Evolutionary conservation across 805 yeast species (phyloP).

Genomic region (Saccharomycopsis lassenensis): DNA sequence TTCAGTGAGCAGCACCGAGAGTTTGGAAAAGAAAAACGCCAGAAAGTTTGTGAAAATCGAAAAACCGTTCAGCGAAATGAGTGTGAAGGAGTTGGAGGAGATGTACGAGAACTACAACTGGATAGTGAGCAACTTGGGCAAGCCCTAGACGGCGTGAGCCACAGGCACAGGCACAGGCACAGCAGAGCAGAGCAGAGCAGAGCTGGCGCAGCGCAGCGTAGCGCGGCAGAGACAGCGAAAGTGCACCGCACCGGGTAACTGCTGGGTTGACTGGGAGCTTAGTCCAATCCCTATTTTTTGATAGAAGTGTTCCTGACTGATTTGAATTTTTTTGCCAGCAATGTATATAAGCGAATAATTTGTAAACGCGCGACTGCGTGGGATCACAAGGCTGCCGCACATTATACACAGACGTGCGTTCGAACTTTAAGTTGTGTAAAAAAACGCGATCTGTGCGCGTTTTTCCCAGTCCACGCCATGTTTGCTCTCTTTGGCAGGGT

Average conservation of each 20-base stretch:
- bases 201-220: slow-evolving; percentile 2
- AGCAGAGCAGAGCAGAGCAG: neutral
- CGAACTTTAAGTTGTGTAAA: no score
- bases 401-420: no score
- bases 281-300: no score
- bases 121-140: slow-evolving; percentile 3
- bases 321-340: no score
- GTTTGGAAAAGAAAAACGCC: neutral
- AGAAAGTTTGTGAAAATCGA: slow-evolving; percentile 5
- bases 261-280: no score
- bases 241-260: slow-evolving; percentile 1
- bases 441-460: no score
- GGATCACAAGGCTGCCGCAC: no score
- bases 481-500: no score
- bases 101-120: slow-evolving; percentile 11
- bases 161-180: neutral
- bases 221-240: neutral
- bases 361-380: no score
- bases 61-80: slow-evolving; percentile 12
- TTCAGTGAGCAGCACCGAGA: neutral
- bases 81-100: slow-evolving; percentile 13
- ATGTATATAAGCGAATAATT: no score
- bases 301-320: no score
- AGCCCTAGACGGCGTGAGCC: neutral
- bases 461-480: no score